Percentiles rank a stretch among this genome's conserved stretches.
phyloP scores from a whole-genome alignment of 2,329 filamentous ascomycete genomes.

The Esteya vermicola region DNA sequence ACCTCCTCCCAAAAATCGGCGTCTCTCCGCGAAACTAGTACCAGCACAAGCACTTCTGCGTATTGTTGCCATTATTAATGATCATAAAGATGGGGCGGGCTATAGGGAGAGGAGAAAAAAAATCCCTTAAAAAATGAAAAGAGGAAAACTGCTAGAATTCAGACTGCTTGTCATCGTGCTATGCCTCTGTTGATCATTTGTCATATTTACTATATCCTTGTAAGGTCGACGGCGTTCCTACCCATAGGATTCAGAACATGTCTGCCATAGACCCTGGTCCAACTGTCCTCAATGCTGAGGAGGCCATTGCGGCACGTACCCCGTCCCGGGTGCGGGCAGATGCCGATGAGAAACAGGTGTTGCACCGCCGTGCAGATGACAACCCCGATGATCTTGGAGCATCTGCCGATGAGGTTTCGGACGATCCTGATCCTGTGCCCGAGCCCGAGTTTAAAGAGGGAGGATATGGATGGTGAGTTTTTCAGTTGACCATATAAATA shows the following conservation, averaged over 20 bases:
- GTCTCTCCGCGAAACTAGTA: too few relatives aligned
- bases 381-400: too few relatives aligned
- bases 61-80: too few relatives aligned
- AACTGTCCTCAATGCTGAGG: not conserved
- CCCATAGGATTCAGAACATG: too few relatives aligned
- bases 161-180: too few relatives aligned
- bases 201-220: not conserved
- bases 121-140: not conserved
- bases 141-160: too few relatives aligned
- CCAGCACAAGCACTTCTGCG: too few relatives aligned
- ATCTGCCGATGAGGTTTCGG: not conserved
- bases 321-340: constrained; percentile 1
- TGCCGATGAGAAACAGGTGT: constrained; percentile 6
- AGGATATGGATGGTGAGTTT: constrained; percentile 42
- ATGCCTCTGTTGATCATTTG: not conserved
- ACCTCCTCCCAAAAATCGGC: too few relatives aligned
- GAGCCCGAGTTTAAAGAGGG: constrained; percentile 36
- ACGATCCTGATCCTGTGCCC: constrained; percentile 6
- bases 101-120: not conserved
- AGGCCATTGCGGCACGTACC: constrained; percentile 1
- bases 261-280: constrained; percentile 2
- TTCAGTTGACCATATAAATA: not conserved
- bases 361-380: not conserved
- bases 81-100: too few relatives aligned
- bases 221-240: too few relatives aligned